phyloP scores from a whole-genome alignment of 805 yeast genomes.

The Saturnispora bothae region DNA sequence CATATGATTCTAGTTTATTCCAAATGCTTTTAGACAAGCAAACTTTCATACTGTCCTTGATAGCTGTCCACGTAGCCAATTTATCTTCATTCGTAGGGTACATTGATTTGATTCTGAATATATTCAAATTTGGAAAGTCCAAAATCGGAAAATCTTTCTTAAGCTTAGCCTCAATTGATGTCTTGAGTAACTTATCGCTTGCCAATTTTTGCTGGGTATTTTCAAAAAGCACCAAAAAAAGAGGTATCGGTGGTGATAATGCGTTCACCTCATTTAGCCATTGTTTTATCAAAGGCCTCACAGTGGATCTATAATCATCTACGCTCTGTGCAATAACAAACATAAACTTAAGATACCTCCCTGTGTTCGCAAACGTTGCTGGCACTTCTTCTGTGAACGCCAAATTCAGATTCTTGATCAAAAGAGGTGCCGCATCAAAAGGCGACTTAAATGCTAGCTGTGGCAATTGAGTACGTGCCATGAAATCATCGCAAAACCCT shows the following conservation, averaged over 20 bases:
- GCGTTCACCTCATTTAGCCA: conserved; percentile 51
- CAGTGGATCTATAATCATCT: conserved; percentile 69
- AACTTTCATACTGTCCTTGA: conserved; percentile 36
- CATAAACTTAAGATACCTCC: conserved; percentile 48
- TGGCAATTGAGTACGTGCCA: conserved; percentile 27
- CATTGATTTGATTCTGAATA: conserved; percentile 31
- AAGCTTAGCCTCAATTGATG: conserved; percentile 24
- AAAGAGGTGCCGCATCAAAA: conserved; percentile 40
- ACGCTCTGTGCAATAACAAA: conserved; percentile 54
- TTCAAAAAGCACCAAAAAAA: conserved; percentile 45
- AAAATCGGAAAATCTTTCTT: conserved; percentile 22
- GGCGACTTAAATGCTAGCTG: conserved; percentile 6
- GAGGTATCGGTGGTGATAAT: conserved; percentile 42
- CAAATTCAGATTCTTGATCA: conserved; percentile 51
- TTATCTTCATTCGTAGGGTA: conserved; percentile 29
- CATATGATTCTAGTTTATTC: conserved; percentile 31
- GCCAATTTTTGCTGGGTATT: conserved; percentile 16
- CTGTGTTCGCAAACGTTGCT: conserved; percentile 7
- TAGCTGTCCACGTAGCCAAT: conserved; percentile 40
- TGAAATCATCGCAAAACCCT: conserved; percentile 33
- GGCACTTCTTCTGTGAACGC: conserved; percentile 50
- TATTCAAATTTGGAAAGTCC: conserved; percentile 24
- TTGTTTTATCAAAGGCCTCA: conserved; percentile 69
- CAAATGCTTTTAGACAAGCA: conserved; percentile 46
- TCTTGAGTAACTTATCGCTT: conserved; percentile 21